Conservation (phyloP, 2,329 filamentous ascomycete species). For the Pleomassaria siparia region DNA sequence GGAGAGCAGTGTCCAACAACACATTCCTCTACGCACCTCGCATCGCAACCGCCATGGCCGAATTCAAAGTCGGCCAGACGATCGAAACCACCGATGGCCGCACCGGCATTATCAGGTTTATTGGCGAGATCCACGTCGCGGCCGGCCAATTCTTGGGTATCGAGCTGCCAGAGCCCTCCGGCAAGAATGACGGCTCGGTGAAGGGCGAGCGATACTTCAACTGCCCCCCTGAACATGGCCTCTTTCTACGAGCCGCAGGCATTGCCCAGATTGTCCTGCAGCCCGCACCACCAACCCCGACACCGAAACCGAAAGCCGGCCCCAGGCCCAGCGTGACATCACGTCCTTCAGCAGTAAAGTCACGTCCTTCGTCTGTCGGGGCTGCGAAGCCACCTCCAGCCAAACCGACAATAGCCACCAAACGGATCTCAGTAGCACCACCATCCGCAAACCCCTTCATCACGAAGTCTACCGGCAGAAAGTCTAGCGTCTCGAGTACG, state of each 20-base stretch:
- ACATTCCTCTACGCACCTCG: background rate
- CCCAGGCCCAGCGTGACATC: background rate
- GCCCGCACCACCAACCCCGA: conserved; percentile 47
- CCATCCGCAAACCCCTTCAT: background rate
- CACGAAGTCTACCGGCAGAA: conserved; percentile 14
- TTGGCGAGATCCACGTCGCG: conserved; percentile 78
- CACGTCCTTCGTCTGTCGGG: background rate
- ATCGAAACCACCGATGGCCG: conserved; percentile 79
- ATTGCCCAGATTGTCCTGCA: conserved; percentile 57
- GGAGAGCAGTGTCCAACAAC: background rate
- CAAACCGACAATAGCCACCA: background rate
- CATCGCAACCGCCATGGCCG: conserved; percentile 21
- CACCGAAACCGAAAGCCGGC: conserved; percentile 27
- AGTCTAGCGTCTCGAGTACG: conserved; percentile 21
- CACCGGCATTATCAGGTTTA: conserved; percentile 74
- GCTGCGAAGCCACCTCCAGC: background rate
- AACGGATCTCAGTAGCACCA: background rate
- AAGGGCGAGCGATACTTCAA: conserved; percentile 86
- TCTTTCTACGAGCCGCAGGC: conserved; percentile 80
- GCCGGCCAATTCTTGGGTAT: conserved; percentile 86
- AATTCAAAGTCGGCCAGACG: conserved; percentile 62
- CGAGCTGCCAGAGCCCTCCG: conserved; percentile 76
- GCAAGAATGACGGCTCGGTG: conserved; percentile 93
- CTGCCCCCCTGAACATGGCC: conserved; percentile 69
- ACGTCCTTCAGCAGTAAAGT: background rate